phyloP scores from a whole-genome alignment of 352 stramenopile species.

The Globisporangium perplexum region DNA sequence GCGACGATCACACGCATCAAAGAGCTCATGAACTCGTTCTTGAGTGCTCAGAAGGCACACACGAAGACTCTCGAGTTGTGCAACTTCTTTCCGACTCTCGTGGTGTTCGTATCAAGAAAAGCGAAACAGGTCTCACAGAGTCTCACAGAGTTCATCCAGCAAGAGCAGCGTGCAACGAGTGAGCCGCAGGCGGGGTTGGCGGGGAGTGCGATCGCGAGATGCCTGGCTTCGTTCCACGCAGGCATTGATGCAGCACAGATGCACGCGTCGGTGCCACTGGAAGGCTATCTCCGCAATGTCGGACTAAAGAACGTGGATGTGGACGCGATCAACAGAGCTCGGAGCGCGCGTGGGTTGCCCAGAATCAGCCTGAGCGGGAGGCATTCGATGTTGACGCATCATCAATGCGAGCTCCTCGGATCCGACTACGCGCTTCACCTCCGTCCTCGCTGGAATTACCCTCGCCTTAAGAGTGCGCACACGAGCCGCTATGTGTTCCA shows the following conservation, averaged over 20 bases:
- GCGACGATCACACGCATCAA: conserved; percentile 1
- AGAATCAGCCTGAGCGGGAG: conserved; percentile 12
- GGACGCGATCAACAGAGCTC: conserved; percentile 14
- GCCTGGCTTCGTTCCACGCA: not conserved
- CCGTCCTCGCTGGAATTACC: conserved; percentile 12
- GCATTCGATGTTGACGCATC: conserved; percentile 9
- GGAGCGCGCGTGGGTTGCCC: conserved; percentile 5
- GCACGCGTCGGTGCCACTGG: conserved; percentile 1
- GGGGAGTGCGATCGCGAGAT: not conserved
- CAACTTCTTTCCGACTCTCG: conserved; percentile 9
- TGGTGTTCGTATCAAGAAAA: conserved; percentile 9
- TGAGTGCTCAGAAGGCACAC: conserved; percentile 7
- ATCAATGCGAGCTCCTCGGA: conserved; percentile 11
- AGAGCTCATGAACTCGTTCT: conserved; percentile 8
- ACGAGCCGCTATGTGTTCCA: conserved; percentile 12
- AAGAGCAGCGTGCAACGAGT: not conserved
- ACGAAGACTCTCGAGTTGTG: conserved; percentile 11
- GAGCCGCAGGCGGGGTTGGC: not conserved
- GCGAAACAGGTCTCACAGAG: conserved; percentile 10
- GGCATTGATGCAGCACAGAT: not conserved
- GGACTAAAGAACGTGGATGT: conserved; percentile 13
- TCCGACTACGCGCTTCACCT: conserved; percentile 12
- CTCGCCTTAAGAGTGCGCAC: not conserved
- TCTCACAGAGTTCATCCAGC: conserved; percentile 1
- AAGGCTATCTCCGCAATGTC: conserved; percentile 13